Percentiles rank a stretch among this genome's conserved stretches.
phyloP scores from a whole-genome alignment of 495 filamentous ascomycete species.

The Thozetella sp. region DNA sequence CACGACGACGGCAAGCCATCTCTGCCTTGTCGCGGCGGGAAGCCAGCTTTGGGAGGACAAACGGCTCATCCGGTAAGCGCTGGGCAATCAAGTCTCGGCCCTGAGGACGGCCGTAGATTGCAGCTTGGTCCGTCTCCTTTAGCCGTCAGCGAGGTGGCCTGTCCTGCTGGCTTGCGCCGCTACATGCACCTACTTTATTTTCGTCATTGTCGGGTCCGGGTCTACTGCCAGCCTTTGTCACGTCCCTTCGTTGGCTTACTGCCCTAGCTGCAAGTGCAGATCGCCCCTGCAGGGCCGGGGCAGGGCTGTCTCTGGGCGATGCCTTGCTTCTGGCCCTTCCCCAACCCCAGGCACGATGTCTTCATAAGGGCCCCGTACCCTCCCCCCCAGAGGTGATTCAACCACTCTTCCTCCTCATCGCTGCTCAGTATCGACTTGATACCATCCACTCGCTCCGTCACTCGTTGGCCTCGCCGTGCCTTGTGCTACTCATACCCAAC shows the following conservation, averaged over 20 bases:
- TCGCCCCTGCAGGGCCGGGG: conserved; percentile 5
- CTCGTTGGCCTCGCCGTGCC: conserved; percentile 16
- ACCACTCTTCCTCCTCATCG: conserved; percentile 1
- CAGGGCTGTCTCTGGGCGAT: conserved; percentile 4
- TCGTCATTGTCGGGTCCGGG: conserved; percentile 2
- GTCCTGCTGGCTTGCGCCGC: neutral
- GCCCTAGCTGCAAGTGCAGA: neutral
- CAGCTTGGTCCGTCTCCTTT: neutral
- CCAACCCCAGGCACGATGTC: conserved; percentile 1
- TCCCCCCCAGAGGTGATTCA: neutral
- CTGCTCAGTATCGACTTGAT: conserved; percentile 17
- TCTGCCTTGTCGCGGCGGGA: neutral
- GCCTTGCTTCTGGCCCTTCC: conserved; percentile 6
- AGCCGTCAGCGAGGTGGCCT: neutral
- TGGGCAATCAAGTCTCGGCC: neutral
- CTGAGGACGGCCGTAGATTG: neutral
- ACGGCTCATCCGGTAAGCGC: neutral
- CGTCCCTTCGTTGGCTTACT: neutral
- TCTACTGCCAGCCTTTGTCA: neutral
- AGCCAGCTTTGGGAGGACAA: neutral
- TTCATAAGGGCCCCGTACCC: conserved; percentile 3
- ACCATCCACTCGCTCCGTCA: conserved; percentile 26
- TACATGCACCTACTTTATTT: neutral
- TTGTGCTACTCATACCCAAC: neutral
- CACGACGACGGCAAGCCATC: neutral